Percentiles rank a stretch among this genome's conserved stretches.
These are phyloP conservation scores for Colletotrichum sojae DNA, from an alignment of 2,329 filamentous ascomycete genomes.

Conservation along the genomic window DNA sequence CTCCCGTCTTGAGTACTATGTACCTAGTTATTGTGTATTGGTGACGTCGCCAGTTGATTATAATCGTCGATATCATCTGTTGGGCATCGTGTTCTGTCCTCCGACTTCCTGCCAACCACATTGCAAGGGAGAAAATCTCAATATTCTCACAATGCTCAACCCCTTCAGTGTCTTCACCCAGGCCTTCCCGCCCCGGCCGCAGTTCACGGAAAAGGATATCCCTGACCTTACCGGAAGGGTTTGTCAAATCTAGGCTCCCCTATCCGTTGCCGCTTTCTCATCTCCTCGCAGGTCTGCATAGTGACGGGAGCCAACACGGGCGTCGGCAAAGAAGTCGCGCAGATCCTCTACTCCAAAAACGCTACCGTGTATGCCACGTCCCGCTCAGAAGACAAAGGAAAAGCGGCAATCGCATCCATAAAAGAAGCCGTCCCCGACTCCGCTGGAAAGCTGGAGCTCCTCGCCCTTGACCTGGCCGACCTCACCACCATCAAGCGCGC, in stretches of 20 bases:
- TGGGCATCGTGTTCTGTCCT: too few relatives aligned
- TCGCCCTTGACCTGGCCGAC: constrained; percentile 62
- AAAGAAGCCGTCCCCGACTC: constrained; percentile 52
- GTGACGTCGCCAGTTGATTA: constrained; percentile 17
- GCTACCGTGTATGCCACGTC: constrained; percentile 70
- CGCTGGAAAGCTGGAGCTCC: constrained; percentile 57
- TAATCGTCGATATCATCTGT: too few relatives aligned
- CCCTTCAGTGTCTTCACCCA: constrained; percentile 42
- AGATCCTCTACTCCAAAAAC: constrained; percentile 67
- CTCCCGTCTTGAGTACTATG: background rate
- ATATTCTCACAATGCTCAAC: constrained; percentile 31
- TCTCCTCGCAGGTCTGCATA: constrained; percentile 59
- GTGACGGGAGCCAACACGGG: constrained; percentile 61
- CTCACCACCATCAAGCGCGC: constrained; percentile 52
- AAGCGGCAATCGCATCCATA: constrained; percentile 60
- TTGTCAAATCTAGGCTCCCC: constrained; percentile 1
- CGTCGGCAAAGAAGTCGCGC: constrained; percentile 66
- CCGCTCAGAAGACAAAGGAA: constrained; percentile 61
- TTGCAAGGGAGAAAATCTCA: constrained; percentile 13
- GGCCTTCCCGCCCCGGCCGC: constrained; percentile 52
- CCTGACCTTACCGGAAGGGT: constrained; percentile 56
- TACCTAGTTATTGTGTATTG: background rate
- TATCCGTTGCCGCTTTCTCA: constrained; percentile 9
- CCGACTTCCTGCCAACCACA: too few relatives aligned
- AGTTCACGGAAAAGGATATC: constrained; percentile 58